Base-by-base conservation (phyloP, 108 stramenopile species). In the Cyclotella choctawhatcheeana region DNA sequence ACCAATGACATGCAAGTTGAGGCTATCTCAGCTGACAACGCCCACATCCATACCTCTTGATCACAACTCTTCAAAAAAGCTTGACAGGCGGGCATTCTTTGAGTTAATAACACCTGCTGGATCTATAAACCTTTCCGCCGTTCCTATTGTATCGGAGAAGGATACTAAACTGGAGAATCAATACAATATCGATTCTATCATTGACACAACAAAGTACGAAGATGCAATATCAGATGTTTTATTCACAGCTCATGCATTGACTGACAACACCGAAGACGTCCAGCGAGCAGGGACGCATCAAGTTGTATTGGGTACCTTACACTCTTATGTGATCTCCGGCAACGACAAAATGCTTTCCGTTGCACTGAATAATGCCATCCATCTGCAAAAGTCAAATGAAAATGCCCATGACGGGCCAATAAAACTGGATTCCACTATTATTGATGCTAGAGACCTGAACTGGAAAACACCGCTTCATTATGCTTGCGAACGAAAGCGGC, bases 401-500 rank as follows among this genome's bases (percentile, higher is more conserved):
- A 10, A 16, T 10, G 33, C 50, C 5, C 8, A 45, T 59, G 74
- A 44, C 26, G 45, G 51, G 30, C 50, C 34, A 45, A 52, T 65
- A 1, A 62, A 69, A 64, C 52, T 84, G 26, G 73, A 85, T 24
- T 58, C 84, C 14, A 58, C 55, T 13, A 68, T 89, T 18, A 78
- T 92, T 26, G 91, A 94, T 74, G 77, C 66, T 25, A 66, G 67
- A 44, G 93, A 94, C 63, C 85, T 84, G 21, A 81, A 70, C 51
- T 88, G 89, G n/a, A 74, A 66, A 26, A 90, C 93, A 18, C 76
- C 93, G 30, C 68, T 94, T 22, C 85, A 90, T 33, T 89, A 91
- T 87, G 93, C 93, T 31, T 92, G 91, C 56, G 48, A 55, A 13
- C 51, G 79, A 25, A 60, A 84, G 22, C 71, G 79, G 62, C 74